Evolutionary conservation across 441 rosid species (phyloP).

Genomic region (Pelargonium australe): DNA sequence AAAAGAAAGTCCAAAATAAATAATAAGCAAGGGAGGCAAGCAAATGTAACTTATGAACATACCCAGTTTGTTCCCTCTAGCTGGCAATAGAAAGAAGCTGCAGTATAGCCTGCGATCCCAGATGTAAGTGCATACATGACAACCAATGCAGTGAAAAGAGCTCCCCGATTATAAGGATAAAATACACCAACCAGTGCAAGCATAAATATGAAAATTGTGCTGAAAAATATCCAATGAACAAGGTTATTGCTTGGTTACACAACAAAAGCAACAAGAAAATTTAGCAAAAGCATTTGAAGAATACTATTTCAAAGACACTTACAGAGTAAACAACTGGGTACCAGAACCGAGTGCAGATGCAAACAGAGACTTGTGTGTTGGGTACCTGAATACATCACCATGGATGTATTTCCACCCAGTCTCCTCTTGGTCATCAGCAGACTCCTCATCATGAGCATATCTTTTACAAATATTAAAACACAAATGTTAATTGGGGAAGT

Average conservation of each 20-base stretch:
- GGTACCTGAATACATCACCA: constrained; percentile 32
- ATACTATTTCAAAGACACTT: constrained; percentile 1
- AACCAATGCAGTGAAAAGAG: constrained; percentile 33
- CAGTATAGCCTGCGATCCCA: constrained; percentile 36
- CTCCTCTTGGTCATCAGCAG: constrained; percentile 31
- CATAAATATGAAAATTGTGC: constrained; percentile 30
- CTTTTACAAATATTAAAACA: constrained; percentile 4
- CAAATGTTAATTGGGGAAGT: background rate
- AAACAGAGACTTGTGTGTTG: constrained; percentile 23
- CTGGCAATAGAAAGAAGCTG: constrained; percentile 29
- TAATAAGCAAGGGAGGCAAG: background rate
- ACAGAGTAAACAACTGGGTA: constrained; percentile 29
- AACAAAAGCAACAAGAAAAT: background rate
- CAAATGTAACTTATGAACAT: background rate
- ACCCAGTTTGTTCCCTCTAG: constrained; percentile 30
- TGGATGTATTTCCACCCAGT: constrained; percentile 34
- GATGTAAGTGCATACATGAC: constrained; percentile 35
- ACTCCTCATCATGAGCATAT: constrained; percentile 29
- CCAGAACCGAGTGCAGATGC: constrained; percentile 34
- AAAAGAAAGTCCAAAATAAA: no score
- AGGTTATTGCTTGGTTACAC: background rate
- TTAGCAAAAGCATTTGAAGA: background rate
- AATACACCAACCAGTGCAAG: constrained; percentile 35
- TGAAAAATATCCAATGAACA: constrained; percentile 8
- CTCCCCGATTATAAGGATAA: constrained; percentile 37